These are phyloP conservation scores for Phyllachora maydis DNA, from an alignment of 2,329 filamentous ascomycete species.

Conservation along the genomic window DNA sequence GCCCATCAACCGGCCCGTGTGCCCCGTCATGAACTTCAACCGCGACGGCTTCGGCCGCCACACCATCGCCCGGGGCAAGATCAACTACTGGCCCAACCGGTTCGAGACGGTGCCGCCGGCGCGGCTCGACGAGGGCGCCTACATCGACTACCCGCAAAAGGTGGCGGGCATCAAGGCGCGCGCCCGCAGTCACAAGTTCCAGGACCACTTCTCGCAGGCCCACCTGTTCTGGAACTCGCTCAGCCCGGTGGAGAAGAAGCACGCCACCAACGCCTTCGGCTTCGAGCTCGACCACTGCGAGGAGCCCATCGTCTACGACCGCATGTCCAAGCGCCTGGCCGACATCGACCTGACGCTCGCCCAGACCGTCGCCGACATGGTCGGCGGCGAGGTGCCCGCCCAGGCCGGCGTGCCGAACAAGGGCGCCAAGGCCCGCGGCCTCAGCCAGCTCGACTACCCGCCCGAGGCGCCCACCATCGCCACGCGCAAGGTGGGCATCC, in stretches of 20 bases:
- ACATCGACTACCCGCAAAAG: slow-evolving; percentile 45
- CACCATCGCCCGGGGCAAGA: slow-evolving; percentile 48
- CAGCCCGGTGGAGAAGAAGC: slow-evolving; percentile 40
- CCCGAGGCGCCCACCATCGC: slow-evolving; percentile 45
- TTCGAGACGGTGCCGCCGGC: slow-evolving; percentile 43
- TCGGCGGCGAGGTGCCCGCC: slow-evolving; percentile 40
- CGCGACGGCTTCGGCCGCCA: slow-evolving; percentile 56
- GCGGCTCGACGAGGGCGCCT: slow-evolving; percentile 35
- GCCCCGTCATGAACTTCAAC: slow-evolving; percentile 57
- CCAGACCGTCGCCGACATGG: slow-evolving; percentile 45
- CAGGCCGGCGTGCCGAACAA: slow-evolving; percentile 34
- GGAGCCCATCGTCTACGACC: slow-evolving; percentile 54
- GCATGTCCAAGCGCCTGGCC: slow-evolving; percentile 43
- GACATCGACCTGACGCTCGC: slow-evolving; percentile 57
- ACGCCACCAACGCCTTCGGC: slow-evolving; percentile 36
- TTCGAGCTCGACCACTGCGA: slow-evolving; percentile 72
- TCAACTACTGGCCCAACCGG: slow-evolving; percentile 68
- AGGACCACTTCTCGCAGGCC: slow-evolving; percentile 57
- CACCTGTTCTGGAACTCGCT: slow-evolving; percentile 72
- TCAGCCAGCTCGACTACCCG: slow-evolving; percentile 49
- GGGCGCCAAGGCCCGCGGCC: slow-evolving; percentile 42
- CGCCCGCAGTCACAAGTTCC: slow-evolving; percentile 51
- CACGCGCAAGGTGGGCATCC: slow-evolving; percentile 50
- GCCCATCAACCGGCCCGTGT: slow-evolving; percentile 57
- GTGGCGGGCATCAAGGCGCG: slow-evolving; percentile 51